Evolutionary conservation across 2,329 filamentous ascomycete species (phyloP).

Genomic region (Pseudogymnoascus verrucosus): DNA sequence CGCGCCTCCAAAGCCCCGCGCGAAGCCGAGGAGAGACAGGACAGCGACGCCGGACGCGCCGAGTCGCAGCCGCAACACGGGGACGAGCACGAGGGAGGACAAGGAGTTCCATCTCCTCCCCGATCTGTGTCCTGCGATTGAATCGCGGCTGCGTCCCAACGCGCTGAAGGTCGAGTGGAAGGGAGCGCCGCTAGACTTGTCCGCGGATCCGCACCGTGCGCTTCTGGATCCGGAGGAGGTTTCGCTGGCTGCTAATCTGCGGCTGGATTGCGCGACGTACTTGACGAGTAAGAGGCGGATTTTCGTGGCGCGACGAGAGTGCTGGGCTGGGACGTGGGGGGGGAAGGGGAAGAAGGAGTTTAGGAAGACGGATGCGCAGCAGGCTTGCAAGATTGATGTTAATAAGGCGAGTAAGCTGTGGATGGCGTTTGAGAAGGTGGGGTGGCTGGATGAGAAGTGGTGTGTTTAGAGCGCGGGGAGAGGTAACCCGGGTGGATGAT

Average conservation of each 20-base stretch:
- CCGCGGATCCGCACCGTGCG: conserved; percentile 58
- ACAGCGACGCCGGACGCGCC: conserved; percentile 22
- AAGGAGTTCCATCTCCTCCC: conserved; percentile 67
- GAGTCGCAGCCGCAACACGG: conserved; percentile 27
- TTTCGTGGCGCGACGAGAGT: conserved; percentile 67
- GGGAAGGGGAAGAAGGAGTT: conserved; percentile 69
- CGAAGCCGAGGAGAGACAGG: conserved; percentile 23
- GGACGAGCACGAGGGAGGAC: conserved; percentile 67
- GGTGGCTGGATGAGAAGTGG: conserved; percentile 60
- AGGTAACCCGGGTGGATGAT: not conserved
- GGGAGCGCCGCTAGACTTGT: conserved; percentile 68
- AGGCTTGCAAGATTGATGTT: conserved; percentile 96
- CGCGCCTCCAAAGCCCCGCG: conserved; percentile 10
- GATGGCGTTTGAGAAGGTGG: conserved; percentile 79
- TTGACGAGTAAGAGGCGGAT: conserved; percentile 89
- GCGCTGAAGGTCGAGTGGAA: conserved; percentile 83
- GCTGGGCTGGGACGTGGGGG: conserved; percentile 19
- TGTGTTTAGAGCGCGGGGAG: not conserved
- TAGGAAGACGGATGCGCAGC: conserved; percentile 89
- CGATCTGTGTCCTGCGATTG: conserved; percentile 64
- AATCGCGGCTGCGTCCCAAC: conserved; percentile 57
- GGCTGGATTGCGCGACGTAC: conserved; percentile 81
- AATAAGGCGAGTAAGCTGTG: conserved; percentile 94
- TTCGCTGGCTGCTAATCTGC: conserved; percentile 65
- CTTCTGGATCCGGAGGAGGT: conserved; percentile 75